Evolutionary conservation across 257 asterid species (phyloP).

Genomic region (Solanum etuberosum): DNA sequence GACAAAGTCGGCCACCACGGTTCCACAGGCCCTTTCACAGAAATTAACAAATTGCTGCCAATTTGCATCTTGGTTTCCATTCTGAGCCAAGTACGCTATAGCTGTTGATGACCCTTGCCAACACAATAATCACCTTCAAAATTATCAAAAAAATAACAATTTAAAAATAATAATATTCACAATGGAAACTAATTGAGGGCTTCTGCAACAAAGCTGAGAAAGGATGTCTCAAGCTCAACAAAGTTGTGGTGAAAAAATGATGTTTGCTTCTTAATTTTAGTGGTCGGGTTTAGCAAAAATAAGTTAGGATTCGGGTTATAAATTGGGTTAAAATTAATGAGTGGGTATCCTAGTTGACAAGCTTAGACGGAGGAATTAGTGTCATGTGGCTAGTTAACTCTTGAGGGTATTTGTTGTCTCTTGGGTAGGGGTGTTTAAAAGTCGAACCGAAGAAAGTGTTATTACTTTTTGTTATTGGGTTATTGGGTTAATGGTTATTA

Average conservation of each 20-base stretch:
- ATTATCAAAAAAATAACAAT: not conserved
- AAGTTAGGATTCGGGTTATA: not conserved
- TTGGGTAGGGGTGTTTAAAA: too few species aligned
- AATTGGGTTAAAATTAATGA: too few species aligned
- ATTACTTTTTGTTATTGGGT: too few species aligned
- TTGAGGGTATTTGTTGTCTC: not conserved
- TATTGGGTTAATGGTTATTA: too few species aligned
- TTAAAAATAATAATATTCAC: not conserved
- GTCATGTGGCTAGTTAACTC: not conserved
- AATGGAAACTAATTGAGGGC: not conserved
- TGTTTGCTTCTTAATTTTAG: not conserved
- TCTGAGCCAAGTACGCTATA: slow-evolving; percentile 61
- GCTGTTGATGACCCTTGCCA: slow-evolving; percentile 50
- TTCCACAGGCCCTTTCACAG: slow-evolving; percentile 38
- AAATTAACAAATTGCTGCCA: slow-evolving; percentile 58
- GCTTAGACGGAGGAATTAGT: not conserved
- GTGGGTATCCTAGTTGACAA: not conserved
- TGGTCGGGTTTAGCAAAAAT: not conserved
- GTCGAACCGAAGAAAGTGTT: too few species aligned
- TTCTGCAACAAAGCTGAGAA: too few species aligned
- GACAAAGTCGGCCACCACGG: slow-evolving; percentile 40
- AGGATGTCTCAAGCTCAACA: not conserved
- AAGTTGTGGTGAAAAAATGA: not conserved
- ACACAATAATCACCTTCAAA: slow-evolving; percentile 30
- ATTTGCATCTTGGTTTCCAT: slow-evolving; percentile 46